Evolutionary conservation across 805 yeast species (phyloP), one percentile per base, ranked within the genome.

Genomic region (Metschnikowia reukaufii): DNA sequence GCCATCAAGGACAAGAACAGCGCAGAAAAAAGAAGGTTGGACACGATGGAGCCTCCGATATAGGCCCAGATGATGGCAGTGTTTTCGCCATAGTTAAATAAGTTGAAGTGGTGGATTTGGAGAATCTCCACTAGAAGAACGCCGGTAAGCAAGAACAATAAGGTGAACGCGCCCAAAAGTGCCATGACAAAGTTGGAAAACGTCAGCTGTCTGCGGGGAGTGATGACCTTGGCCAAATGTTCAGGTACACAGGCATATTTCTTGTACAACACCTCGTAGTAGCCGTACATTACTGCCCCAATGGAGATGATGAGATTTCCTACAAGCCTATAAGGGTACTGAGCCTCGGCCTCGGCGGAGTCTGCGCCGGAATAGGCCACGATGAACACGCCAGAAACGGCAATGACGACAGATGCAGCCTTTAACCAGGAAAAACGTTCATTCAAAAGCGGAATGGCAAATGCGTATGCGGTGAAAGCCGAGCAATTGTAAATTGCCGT

Each of bases 401-500:
- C 94, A 33, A 84, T 70, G 1, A 81, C 52, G 15, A 89, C 96
- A n/a, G 90, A 79, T 23, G 72, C 58, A 8, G 81, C 73, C 63
- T 89, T 88, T 42, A 78, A 58, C 72, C 79, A 72, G 3, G 83
- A 78, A 57, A 88, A 80, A 39, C 65, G 69, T 58, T 89, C 96
- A 29, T 78, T 69, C 42, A 89, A 70, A 17, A 89, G 64, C 1
- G 90, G 87, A 21, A 89, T 82, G 3, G 95, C 88, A 65, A 89
- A 88, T 13, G 87, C 78, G 59, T 89, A 84, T 0, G 96, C 96
- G 4, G 91, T 84, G 63, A 89, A 89, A 0, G 96, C 95, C 13
- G 92, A 84, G 62, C 94, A 88, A 68, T 89, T 88, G 68, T 88
- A 89, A 50, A 88, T 88, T 3, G 96, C 96, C 2, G 96, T 89